Conservation (phyloP, 192 early-diverging fungal genomes). For the Coemansia sp. region DNA sequence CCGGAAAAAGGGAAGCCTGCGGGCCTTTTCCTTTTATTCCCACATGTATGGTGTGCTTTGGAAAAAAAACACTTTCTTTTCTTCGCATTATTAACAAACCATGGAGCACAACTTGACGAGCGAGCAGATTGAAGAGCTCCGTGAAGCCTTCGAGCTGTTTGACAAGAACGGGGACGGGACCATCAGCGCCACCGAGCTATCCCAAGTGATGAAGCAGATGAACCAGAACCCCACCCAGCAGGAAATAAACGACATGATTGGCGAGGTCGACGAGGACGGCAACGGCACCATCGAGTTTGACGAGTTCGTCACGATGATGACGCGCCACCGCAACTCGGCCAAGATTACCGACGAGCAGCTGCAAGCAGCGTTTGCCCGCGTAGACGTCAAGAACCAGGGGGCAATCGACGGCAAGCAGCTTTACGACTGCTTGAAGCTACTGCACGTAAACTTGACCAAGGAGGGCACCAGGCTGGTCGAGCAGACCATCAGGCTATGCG, state of each 20-base stretch:
- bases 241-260: constrained; percentile 69
- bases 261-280: constrained; percentile 65
- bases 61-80: too few relatives aligned
- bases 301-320: constrained; percentile 60
- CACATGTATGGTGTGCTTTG: too few relatives aligned
- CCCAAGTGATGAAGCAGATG: constrained; percentile 23
- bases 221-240: constrained; percentile 63
- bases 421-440: not conserved
- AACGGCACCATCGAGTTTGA: constrained; percentile 66
- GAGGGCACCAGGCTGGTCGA: not conserved
- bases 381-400: constrained; percentile 61
- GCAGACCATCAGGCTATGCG: not conserved
- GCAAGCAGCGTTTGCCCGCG: not conserved
- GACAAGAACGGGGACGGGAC: constrained; percentile 45
- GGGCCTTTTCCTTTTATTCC: too few relatives aligned
- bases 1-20: too few relatives aligned
- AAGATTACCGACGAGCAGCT: constrained; percentile 36
- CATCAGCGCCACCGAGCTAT: constrained; percentile 35
- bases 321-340: not conserved
- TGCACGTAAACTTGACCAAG: not conserved
- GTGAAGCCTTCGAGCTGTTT: constrained; percentile 21
- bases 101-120: not conserved
- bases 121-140: constrained; percentile 6
- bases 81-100: not conserved
- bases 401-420: not conserved